Percentiles rank a stretch among this genome's conserved stretches.
Evolutionary conservation across 2,329 filamentous ascomycete species (phyloP).

Genomic region (Ophiosphaerella herpotricha): DNA sequence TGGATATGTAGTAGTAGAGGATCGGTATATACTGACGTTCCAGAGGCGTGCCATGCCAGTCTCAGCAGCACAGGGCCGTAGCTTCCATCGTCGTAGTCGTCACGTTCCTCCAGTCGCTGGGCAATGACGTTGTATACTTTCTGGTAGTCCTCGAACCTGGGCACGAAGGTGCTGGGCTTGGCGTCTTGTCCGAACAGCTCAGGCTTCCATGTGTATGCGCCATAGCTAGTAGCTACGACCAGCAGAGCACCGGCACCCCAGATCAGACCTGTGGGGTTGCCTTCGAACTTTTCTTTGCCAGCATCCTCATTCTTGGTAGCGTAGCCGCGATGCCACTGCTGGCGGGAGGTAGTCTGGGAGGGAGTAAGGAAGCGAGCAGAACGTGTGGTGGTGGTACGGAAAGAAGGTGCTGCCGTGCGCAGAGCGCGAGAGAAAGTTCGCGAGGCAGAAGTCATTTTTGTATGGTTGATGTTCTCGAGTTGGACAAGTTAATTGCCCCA

Average conservation of each 20-base stretch:
- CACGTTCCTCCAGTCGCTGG: constrained; percentile 77
- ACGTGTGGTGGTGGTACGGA: constrained; percentile 64
- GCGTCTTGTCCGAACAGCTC: constrained; percentile 47
- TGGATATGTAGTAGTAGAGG: neutral
- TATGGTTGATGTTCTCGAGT: neutral
- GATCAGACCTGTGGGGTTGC: constrained; percentile 51
- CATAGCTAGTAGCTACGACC: constrained; percentile 33
- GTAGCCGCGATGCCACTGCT: constrained; percentile 80
- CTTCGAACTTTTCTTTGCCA: constrained; percentile 56
- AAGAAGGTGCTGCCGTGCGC: constrained; percentile 47
- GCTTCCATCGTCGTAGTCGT: constrained; percentile 95
- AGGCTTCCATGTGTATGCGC: constrained; percentile 60
- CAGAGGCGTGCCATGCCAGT: constrained; percentile 91
- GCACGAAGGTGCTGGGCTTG: constrained; percentile 62
- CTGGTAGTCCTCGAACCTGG: constrained; percentile 88
- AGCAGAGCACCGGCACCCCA: constrained; percentile 39
- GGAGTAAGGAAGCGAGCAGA: constrained; percentile 62
- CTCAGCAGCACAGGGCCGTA: constrained; percentile 90
- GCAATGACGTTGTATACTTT: constrained; percentile 92
- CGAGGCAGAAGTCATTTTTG: constrained; percentile 42
- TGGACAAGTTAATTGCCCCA: constrained; percentile 14
- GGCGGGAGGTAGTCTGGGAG: constrained; percentile 71
- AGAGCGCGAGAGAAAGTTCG: constrained; percentile 47
- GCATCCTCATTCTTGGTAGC: constrained; percentile 57
- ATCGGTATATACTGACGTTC: constrained; percentile 59